Percentiles rank a stretch among this genome's conserved stretches.
phyloP scores from a whole-genome alignment of 495 filamentous ascomycete species.

The Margaritispora aquatica region DNA sequence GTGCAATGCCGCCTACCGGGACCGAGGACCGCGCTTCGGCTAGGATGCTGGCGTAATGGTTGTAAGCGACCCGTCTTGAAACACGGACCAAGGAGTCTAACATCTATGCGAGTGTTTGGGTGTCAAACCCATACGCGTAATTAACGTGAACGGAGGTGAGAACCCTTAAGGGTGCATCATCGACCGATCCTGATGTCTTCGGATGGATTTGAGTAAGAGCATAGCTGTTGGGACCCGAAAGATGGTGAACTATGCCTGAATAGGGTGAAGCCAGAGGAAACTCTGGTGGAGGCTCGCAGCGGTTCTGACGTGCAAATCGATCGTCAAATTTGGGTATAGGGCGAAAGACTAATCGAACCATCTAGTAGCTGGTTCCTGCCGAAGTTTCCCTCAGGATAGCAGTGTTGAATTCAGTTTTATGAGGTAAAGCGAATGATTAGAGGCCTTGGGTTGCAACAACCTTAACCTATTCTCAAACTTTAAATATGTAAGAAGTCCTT shows the following conservation, averaged over 20 bases:
- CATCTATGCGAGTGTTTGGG: conserved; percentile 63
- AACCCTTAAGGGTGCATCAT: conserved; percentile 56
- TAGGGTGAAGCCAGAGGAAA: conserved; percentile 75
- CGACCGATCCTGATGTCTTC: conserved; percentile 69
- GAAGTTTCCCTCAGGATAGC: conserved; percentile 72
- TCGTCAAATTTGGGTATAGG: conserved; percentile 60
- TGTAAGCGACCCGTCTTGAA: conserved; percentile 60
- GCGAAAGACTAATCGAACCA: conserved; percentile 66
- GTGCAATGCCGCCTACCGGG: conserved; percentile 41
- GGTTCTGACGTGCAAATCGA: conserved; percentile 73
- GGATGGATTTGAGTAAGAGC: conserved; percentile 74
- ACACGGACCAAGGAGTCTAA: conserved; percentile 71
- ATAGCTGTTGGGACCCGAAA: conserved; percentile 69
- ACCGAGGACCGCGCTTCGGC: conserved; percentile 39
- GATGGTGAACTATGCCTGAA: conserved; percentile 64
- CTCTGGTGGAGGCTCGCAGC: conserved; percentile 66
- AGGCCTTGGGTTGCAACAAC: conserved; percentile 67
- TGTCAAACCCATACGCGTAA: conserved; percentile 61
- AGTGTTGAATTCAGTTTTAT: conserved; percentile 70
- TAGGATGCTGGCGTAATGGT: conserved; percentile 61
- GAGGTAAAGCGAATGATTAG: conserved; percentile 76
- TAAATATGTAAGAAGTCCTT: conserved; percentile 72
- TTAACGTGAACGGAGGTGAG: conserved; percentile 65
- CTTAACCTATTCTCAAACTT: conserved; percentile 74
- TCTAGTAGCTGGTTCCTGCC: conserved; percentile 64